Conservation (phyloP, 2,329 filamentous ascomycete species). For the Colletotrichum nymphaeae region DNA sequence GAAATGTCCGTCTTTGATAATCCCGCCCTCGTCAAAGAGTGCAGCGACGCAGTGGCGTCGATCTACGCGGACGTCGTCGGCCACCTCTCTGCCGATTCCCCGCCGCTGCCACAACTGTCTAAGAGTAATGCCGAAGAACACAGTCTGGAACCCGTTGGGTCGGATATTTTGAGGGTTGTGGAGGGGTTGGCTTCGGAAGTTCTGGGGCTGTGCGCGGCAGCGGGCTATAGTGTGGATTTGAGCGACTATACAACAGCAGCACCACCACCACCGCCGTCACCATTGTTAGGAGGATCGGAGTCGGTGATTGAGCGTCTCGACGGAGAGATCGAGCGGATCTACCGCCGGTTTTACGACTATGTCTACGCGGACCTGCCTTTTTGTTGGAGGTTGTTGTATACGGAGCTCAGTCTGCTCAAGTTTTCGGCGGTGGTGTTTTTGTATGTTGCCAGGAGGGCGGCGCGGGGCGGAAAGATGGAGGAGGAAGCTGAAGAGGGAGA, state of each 20-base stretch:
- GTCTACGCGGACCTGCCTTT: conserved; percentile 73
- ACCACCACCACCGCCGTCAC: not conserved
- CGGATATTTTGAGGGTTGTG: not conserved
- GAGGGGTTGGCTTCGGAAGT: not conserved
- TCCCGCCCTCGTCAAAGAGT: conserved; percentile 14
- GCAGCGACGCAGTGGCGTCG: not conserved
- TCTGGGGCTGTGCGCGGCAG: not conserved
- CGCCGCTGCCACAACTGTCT: not conserved
- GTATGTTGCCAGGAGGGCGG: not conserved
- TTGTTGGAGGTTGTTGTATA: conserved; percentile 78
- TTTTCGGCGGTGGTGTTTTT: conserved; percentile 48
- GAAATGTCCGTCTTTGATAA: conserved; percentile 6
- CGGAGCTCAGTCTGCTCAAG: conserved; percentile 75
- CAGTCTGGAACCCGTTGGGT: not conserved
- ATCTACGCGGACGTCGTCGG: conserved; percentile 2
- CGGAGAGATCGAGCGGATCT: conserved; percentile 18
- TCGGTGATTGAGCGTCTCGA: conserved; percentile 11
- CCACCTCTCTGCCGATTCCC: not conserved
- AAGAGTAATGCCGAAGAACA: not conserved
- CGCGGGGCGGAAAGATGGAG: not conserved
- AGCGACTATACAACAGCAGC: not conserved
- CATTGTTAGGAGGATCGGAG: not conserved
- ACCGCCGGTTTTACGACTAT: conserved; percentile 70
- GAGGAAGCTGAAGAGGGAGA: conserved; percentile 4
- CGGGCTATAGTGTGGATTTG: no score